These are phyloP conservation scores for Melastoma malabathricum DNA, from an alignment of 345 rosid genomes.

Conservation along the genomic window DNA sequence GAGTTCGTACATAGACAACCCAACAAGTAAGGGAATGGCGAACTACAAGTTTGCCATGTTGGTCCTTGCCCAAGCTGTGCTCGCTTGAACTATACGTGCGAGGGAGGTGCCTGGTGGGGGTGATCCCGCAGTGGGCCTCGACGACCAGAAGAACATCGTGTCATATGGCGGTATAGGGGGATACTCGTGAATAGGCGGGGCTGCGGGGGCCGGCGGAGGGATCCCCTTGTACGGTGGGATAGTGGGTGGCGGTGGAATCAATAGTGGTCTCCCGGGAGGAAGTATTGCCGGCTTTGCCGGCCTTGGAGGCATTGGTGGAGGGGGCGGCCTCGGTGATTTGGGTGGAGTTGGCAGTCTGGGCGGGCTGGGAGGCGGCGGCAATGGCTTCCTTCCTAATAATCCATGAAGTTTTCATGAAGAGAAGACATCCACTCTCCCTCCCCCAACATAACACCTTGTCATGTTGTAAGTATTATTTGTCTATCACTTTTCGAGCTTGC, in stretches of 20 bases:
- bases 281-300: slow-evolving; percentile 12
- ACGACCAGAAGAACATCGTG: slow-evolving; percentile 44
- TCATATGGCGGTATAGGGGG: slow-evolving; percentile 44
- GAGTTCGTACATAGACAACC: too few species aligned
- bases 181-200: slow-evolving; percentile 15
- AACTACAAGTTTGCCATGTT: slow-evolving; percentile 6
- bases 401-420: background rate
- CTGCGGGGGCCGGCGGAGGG: slow-evolving; percentile 14
- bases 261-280: slow-evolving; percentile 1
- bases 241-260: slow-evolving; percentile 1
- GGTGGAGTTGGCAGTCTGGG: background rate
- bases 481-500: too few species aligned
- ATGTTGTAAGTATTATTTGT: too few species aligned
- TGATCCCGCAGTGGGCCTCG: slow-evolving; percentile 22
- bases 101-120: slow-evolving; percentile 25
- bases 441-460: too few species aligned
- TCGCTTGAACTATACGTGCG: slow-evolving; percentile 7
- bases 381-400: background rate
- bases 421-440: too few species aligned
- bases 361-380: slow-evolving; percentile 3
- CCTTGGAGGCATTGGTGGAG: slow-evolving; percentile 13
- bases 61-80: slow-evolving; percentile 3
- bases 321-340: slow-evolving; percentile 10
- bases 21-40: slow-evolving; percentile 8
- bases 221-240: slow-evolving; percentile 11